Base-by-base conservation (phyloP, 192 early-diverging fungal genomes). In the Podila epicladia region DNA sequence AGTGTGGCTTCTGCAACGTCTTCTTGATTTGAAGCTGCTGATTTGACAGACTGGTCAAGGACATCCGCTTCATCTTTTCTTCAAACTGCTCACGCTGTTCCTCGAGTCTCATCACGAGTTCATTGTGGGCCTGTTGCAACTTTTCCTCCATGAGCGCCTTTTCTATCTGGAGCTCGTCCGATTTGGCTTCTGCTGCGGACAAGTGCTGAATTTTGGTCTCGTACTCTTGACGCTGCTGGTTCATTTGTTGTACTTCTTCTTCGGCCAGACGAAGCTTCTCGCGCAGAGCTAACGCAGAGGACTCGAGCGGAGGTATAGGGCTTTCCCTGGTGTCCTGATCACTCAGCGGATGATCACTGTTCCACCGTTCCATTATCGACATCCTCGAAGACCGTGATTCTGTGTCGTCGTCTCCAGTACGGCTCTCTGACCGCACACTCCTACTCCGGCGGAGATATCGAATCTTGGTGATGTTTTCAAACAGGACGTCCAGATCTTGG, bases 401-500 rank as follows among this genome's bases (percentile, higher is more conserved):
- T 12, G 82, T 73, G 35, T 83, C 82, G 24, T 82, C 83, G 32
- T 85, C 83, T 12, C 80, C 74, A 50, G 38, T 71, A 20, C 86
- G 75, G 38, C 88, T 89, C 35, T 88, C 87, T 7, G 88, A 84
- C 35, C 87, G 79, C 33, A 69, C 57, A 19, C 61, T 82, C 29
- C 73, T 77, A 26, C 53, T 72, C 49, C 72, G 71, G 62, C 89
- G 82, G 59, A 78, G 49, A 38, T 82, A 85, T 69, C 86, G 76
- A 31, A 90, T 82, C 41, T 85, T 87, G 37, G 86, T 82, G 35
- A 90, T 86, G 59, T 87, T 88, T 51, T 90, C 87, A 69, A 85
- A 87, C 0, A 90, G 55, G 28, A 69, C 48, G 22, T 80, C 77
- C 20, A 80, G 41, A 45, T 80, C 71, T 48, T 80, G 77, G 49